Evolutionary conservation across 495 filamentous ascomycete species (phyloP), one percentile per base, ranked within the genome.

Genomic region (Penicillium arizonense): DNA sequence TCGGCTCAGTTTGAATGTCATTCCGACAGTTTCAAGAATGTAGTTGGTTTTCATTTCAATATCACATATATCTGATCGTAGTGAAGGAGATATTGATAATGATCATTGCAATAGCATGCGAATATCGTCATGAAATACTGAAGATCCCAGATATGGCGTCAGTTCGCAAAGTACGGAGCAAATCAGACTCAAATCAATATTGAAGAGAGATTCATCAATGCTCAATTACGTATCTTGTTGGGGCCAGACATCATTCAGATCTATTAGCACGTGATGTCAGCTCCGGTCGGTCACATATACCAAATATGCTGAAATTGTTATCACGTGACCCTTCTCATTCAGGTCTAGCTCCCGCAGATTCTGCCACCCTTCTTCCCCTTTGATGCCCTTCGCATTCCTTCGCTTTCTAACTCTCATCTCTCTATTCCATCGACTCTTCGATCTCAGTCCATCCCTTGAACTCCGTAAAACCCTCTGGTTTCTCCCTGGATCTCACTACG

Each of bases 401-500:
- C 50, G 26, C 42, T 55, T 52, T 50, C 60, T 48, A 53, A 45
- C 47, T 45, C 52, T 55, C 50, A 37, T 47, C 43, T 59, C 42
- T 60, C 45, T 13, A 37, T 56, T 59, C 37, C 61, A 58, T 48
- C 52, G 35, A 20, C 28, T 37, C 34, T 10, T 47, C 37, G 14
- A 47, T 39, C 37, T 36, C 44, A 44, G 42, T 52, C 33, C 51
- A 41, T 41, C 46, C 35, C 44, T 35, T 56, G 55, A 59, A 59
- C 53, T 45, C 53, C 54, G 61, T 58, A 66, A 71, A 60, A 56
- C 63, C 54, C 55, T 62, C 57, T 54, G 58, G 50, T 48, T 54
- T 60, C 20, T 56, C 49, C 48, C 48, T 52, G 59, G 58, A 53
- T 58, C 47, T 63, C 56, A 49, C 40, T 51, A 14, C 54, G 36